Conservation (phyloP, 805 yeast genomes). For the Teunomyces aglyptinius region DNA sequence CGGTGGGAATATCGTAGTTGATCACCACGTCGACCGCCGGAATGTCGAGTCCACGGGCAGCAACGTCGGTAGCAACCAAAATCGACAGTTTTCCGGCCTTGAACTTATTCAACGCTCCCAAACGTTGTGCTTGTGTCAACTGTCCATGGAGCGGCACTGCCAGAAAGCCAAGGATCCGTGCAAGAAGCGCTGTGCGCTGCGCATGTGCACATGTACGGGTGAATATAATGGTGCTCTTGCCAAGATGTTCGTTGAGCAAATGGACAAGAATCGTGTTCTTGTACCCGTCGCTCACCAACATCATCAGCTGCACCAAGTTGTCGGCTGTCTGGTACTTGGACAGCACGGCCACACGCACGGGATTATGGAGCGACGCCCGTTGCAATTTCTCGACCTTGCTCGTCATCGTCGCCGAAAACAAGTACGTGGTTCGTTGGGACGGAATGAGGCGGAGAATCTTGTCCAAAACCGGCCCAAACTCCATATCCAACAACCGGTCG, state of each 20-base stretch:
- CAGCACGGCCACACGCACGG: constrained; percentile 88
- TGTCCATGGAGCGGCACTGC: constrained; percentile 96
- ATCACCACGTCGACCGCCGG: constrained; percentile 76
- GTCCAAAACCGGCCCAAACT: constrained; percentile 92
- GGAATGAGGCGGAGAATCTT: constrained; percentile 84
- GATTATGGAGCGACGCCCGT: constrained; percentile 84
- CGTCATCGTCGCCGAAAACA: constrained; percentile 97
- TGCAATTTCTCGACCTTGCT: constrained; percentile 92
- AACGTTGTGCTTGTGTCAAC: constrained; percentile 76
- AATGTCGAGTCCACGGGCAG: constrained; percentile 86
- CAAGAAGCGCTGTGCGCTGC: constrained; percentile 80
- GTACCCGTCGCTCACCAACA: constrained; percentile 89
- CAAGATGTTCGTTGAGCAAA: constrained; percentile 74
- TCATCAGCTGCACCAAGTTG: constrained; percentile 82
- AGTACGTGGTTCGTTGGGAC: constrained; percentile 73
- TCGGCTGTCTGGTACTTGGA: constrained; percentile 90
- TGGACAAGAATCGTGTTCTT: constrained; percentile 86
- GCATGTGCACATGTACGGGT: constrained; percentile 95
- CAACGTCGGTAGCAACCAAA: constrained; percentile 80
- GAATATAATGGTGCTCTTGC: constrained; percentile 85
- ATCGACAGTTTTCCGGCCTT: constrained; percentile 69
- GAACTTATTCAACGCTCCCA: constrained; percentile 78
- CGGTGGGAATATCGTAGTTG: constrained; percentile 79
- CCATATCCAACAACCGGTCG: constrained; percentile 91
- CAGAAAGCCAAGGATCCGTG: constrained; percentile 77